A percentile compares a stretch with the other conserved stretches of the same genome.
Conservation (phyloP, 2,329 filamentous ascomycete species). For the Diaporthe nobilis region DNA sequence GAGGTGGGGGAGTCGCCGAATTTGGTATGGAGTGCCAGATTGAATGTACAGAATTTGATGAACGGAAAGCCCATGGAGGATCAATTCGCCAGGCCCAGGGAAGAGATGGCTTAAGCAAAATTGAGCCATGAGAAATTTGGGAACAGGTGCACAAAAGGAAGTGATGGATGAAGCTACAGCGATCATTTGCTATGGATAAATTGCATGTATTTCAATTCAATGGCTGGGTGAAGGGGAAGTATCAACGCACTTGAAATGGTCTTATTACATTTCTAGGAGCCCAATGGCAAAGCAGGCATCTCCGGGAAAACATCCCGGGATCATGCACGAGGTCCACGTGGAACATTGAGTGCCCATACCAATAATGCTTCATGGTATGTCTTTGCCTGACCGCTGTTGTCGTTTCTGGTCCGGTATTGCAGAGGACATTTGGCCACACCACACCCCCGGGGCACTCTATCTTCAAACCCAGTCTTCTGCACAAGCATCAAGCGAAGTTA, state of each 20-base stretch:
- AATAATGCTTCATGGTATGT: no score
- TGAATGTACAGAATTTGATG: constrained; percentile 42
- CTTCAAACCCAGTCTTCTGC: neutral
- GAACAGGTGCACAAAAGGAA: fast-evolving
- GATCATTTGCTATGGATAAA: neutral
- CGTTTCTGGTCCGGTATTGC: neutral
- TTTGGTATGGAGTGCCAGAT: constrained; percentile 39
- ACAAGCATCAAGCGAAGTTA: neutral
- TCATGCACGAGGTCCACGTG: no score
- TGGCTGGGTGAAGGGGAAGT: neutral
- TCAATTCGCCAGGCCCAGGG: constrained; percentile 13
- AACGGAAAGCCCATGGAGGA: constrained; percentile 36
- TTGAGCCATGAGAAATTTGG: neutral
- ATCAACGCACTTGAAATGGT: no score
- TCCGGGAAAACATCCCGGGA: no score
- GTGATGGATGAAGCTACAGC: neutral
- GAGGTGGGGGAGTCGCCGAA: constrained; percentile 41
- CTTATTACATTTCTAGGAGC: neutral
- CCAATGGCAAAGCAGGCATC: neutral
- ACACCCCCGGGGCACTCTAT: no score
- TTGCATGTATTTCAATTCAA: neutral
- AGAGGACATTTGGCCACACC: no score
- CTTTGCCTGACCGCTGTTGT: neutral
- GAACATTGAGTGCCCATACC: no score
- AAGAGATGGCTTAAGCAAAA: no score